Percentiles rank a stretch among this genome's conserved stretches.
These are phyloP conservation scores for Didymella arachidicola DNA, from an alignment of 2,329 filamentous ascomycete species.

Conservation along the genomic window DNA sequence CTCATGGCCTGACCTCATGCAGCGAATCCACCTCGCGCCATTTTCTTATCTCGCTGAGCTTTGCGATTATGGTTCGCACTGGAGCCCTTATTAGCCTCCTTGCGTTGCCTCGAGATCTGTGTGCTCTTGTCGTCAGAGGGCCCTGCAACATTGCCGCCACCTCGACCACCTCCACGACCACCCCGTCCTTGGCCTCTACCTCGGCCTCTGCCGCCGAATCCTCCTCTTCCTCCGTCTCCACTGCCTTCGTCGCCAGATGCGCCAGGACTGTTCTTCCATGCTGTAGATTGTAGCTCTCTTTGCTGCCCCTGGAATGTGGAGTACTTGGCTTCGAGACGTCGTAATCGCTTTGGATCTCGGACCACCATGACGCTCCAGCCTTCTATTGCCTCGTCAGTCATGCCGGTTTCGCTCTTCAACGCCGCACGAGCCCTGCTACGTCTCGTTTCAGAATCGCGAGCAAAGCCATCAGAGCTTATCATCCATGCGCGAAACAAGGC, in stretches of 20 bases:
- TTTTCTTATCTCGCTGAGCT: conserved; percentile 70
- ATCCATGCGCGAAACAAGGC: conserved; percentile 76
- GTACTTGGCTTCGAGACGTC: conserved; percentile 74
- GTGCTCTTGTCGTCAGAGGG: conserved; percentile 74
- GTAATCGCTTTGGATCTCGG: conserved; percentile 73
- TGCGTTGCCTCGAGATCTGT: conserved; percentile 73
- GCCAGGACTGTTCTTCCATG: conserved; percentile 63
- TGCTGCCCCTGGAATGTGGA: conserved; percentile 72
- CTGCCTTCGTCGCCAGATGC: conserved; percentile 63
- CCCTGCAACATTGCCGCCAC: conserved; percentile 67
- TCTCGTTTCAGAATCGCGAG: conserved; percentile 73
- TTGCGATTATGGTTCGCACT: conserved; percentile 87
- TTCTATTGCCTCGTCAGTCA: conserved; percentile 94
- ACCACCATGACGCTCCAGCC: conserved; percentile 90
- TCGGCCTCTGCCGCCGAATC: conserved; percentile 49
- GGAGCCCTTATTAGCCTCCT: conserved; percentile 83
- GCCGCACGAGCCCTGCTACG: conserved; percentile 67
- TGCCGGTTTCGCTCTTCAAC: conserved; percentile 77
- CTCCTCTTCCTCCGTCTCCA: conserved; percentile 54
- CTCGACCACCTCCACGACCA: conserved; percentile 44
- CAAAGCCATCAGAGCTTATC: conserved; percentile 70
- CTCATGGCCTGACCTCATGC: conserved; percentile 37
- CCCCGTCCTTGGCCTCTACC: conserved; percentile 48
- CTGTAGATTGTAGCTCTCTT: conserved; percentile 67
- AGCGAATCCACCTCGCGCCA: conserved; percentile 64